Percentiles rank a stretch among this genome's conserved stretches.
phyloP scores from a whole-genome alignment of 805 yeast species.

The Lipomyces yamanashiensis region DNA sequence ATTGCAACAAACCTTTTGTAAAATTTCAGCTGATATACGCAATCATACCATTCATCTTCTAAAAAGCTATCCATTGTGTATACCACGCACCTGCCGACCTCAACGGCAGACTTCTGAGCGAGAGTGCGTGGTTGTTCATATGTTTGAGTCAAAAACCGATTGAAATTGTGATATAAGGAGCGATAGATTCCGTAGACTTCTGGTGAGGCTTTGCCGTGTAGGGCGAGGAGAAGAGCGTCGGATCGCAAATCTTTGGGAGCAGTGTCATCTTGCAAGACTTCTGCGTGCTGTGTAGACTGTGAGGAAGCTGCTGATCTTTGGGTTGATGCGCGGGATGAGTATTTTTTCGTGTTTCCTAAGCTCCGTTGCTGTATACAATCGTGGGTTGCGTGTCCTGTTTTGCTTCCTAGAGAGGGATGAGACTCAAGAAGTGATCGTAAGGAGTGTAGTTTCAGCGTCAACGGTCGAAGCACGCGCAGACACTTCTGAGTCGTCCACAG shows the following conservation, averaged over 20 bases:
- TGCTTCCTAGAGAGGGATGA: conserved; percentile 24
- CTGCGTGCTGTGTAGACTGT: neutral
- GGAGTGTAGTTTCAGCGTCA: conserved; percentile 24
- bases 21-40: conserved; percentile 12
- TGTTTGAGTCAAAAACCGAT: conserved; percentile 22
- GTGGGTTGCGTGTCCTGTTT: neutral
- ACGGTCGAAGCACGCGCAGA: conserved; percentile 30
- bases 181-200: conserved; percentile 19
- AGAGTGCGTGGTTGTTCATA: conserved; percentile 20
- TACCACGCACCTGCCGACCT: conserved; percentile 30
- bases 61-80: conserved; percentile 24
- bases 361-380: too few relatives aligned
- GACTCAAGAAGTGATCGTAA: conserved; percentile 18
- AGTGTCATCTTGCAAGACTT: neutral
- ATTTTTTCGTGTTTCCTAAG: neutral
- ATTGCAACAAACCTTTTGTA: conserved; percentile 32
- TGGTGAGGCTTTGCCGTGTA: conserved; percentile 13
- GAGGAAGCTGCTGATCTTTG: neutral
- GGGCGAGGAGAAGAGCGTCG: conserved; percentile 2
- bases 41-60: conserved; percentile 36
- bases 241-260: neutral
- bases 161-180: conserved; percentile 25
- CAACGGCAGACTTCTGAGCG: conserved; percentile 25
- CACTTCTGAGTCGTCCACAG: conserved; percentile 34
- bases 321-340: conserved; percentile 1